Percentiles rank a stretch among this genome's conserved stretches.
These are phyloP conservation scores for Petunia secreta DNA, from an alignment of 257 asterid species.

Conservation along the genomic window DNA sequence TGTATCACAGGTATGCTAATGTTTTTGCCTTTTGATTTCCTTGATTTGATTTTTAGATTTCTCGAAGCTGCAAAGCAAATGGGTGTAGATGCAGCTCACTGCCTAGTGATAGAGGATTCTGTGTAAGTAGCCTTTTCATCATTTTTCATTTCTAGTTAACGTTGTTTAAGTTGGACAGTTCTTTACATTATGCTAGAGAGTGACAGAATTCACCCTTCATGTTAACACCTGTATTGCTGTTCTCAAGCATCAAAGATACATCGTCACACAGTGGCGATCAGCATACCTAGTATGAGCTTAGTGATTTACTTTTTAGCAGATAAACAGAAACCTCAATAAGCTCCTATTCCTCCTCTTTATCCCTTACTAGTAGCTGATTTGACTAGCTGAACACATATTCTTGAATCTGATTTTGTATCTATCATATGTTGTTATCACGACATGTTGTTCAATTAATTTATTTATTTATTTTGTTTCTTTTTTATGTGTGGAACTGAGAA, in stretches of 20 bases:
- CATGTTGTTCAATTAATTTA: background rate
- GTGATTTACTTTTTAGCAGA: background rate
- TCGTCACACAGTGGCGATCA: background rate
- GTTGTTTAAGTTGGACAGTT: background rate
- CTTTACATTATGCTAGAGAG: conserved; percentile 21
- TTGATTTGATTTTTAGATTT: conserved; percentile 53
- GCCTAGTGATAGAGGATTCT: conserved; percentile 94
- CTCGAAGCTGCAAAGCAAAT: conserved; percentile 88
- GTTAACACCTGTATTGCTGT: conserved; percentile 1
- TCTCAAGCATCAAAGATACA: background rate
- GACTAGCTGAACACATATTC: conserved; percentile 15
- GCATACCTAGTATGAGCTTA: conserved; percentile 12
- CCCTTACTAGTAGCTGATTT: background rate
- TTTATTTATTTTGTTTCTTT: too few species aligned
- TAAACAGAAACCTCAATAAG: background rate
- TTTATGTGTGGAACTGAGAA: background rate
- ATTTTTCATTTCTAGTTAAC: conserved; percentile 9
- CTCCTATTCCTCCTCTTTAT: background rate
- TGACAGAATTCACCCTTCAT: background rate
- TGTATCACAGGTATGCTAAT: background rate
- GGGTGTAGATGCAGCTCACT: conserved; percentile 61
- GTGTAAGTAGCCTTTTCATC: conserved; percentile 50
- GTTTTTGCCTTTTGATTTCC: conserved; percentile 23
- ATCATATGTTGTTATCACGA: background rate
- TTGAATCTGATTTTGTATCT: background rate